Base-by-base conservation (phyloP, 78 protist species). In the Cyanophora paradoxa region DNA sequence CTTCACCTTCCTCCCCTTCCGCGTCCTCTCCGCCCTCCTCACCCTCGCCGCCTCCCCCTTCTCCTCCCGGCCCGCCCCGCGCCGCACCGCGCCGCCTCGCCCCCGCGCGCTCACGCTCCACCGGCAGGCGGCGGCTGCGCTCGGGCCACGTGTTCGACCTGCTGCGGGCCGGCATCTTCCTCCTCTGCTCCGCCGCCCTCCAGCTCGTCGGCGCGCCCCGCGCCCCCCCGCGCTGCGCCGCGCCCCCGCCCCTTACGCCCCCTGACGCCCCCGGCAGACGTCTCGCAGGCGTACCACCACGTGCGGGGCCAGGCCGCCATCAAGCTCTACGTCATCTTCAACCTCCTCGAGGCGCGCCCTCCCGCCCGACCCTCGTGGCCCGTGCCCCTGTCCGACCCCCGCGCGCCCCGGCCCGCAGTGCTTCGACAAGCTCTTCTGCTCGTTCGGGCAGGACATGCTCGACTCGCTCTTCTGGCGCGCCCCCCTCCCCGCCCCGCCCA, bases 281-380 rank as follows among this genome's bases (percentile, higher is more conserved):
- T 50, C 36, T 85, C 93, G 2, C 50, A 73, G 61, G 42, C 84
- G 10, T 91, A 91, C 79, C 95, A 91, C 76, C 24, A n/a, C 59
- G 79, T 91, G 30, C 52, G 91, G 0, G 91, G 90, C 7, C 93
- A 93, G 76, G 65, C 83, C n/a, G 56, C 72, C n/a, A 68, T 93
- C 77, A 90, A 90, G 77, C 79, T 93, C 34, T 93, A 93, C 69
- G 92, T 91, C 22, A 83, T 90, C 50, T 90, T 56, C 82, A 86
- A 90, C 75, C 72, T 86, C 28, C 57, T 85, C 24, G 93, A 86
- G 79, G 85, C 76, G 8, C 30, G 10, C n/a, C n/a, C n/a, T n/a
- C n/a, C n/a, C n/a, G n/a, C n/a, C n/a, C n/a, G n/a, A n/a, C n/a
- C n/a, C n/a, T n/a, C n/a, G n/a, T n/a, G n/a, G n/a, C n/a, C n/a